These are phyloP conservation scores for Sechiopsis laciniata DNA, from an alignment of 306 rosid species.

Conservation along the genomic window DNA sequence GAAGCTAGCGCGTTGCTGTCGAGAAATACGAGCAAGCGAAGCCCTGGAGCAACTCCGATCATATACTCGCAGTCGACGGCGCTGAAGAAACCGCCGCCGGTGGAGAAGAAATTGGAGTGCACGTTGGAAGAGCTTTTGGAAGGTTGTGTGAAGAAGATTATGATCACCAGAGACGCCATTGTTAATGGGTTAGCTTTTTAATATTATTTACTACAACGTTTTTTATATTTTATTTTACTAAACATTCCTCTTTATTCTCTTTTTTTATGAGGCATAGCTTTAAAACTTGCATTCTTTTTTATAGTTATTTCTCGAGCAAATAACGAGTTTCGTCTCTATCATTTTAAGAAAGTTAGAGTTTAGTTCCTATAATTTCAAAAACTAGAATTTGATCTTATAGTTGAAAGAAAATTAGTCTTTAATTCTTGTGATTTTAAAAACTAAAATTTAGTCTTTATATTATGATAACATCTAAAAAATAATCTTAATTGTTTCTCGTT, in stretches of 20 bases:
- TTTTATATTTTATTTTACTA: not conserved
- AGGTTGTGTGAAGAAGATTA: conserved; percentile 67
- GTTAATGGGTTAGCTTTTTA: conserved; percentile 50
- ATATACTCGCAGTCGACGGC: conserved; percentile 67
- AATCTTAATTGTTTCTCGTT: too few relatives aligned
- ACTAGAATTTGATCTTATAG: too few relatives aligned
- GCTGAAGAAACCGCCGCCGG: conserved; percentile 51
- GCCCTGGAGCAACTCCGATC: conserved; percentile 47
- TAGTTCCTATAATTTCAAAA: too few relatives aligned
- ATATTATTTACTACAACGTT: not conserved
- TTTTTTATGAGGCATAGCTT: too few relatives aligned
- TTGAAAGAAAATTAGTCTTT: too few relatives aligned
- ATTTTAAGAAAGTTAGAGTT: too few relatives aligned
- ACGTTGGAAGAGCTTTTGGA: conserved; percentile 66
- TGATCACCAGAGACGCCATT: conserved; percentile 58
- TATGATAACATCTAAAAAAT: too few relatives aligned
- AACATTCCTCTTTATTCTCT: not conserved
- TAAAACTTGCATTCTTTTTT: too few relatives aligned
- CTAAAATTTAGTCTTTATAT: too few relatives aligned
- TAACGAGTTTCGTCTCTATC: too few relatives aligned
- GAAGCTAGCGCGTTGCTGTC: conserved; percentile 35
- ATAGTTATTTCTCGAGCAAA: too few relatives aligned
- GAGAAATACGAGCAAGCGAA: conserved; percentile 36
- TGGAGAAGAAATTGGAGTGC: conserved; percentile 57
- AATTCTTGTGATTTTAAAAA: too few relatives aligned